A percentile compares a stretch with the other conserved stretches of the same genome.
Evolutionary conservation across 1,284 basidiomycete species (phyloP).

Genomic region (Malassezia psittaci): DNA sequence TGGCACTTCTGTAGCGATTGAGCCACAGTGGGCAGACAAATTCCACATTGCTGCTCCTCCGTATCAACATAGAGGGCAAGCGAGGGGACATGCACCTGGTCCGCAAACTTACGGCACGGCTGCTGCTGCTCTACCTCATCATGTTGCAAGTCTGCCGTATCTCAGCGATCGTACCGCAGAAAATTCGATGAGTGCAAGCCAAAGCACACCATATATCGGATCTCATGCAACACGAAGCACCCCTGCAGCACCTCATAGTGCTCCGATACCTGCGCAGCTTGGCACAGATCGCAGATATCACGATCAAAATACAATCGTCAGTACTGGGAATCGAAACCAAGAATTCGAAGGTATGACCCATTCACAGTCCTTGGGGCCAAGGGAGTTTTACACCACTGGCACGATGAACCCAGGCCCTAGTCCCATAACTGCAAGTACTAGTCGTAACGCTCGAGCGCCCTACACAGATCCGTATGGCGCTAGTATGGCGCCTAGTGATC

Average conservation of each 20-base stretch:
- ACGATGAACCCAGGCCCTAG: too few relatives aligned
- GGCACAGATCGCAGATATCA: too few relatives aligned
- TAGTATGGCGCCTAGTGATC: neutral
- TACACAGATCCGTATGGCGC: neutral
- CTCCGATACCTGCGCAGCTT: neutral
- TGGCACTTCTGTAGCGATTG: neutral
- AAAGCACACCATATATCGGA: too few relatives aligned
- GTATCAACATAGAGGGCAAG: neutral
- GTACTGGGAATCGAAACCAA: too few relatives aligned
- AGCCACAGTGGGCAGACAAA: neutral
- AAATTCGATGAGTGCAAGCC: too few relatives aligned
- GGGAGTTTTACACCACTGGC: too few relatives aligned
- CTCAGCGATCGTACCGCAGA: neutral
- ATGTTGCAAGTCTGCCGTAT: neutral
- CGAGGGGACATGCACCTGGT: neutral
- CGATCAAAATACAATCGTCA: too few relatives aligned
- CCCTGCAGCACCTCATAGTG: neutral
- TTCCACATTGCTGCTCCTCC: neutral
- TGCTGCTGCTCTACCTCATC: neutral
- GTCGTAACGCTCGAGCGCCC: neutral
- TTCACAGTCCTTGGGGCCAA: too few relatives aligned
- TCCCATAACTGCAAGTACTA: too few relatives aligned
- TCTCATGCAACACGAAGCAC: neutral
- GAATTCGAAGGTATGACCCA: too few relatives aligned
- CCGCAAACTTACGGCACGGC: neutral